phyloP scores from a whole-genome alignment of 441 rosid genomes.

The Dalechampia spathulata region DNA sequence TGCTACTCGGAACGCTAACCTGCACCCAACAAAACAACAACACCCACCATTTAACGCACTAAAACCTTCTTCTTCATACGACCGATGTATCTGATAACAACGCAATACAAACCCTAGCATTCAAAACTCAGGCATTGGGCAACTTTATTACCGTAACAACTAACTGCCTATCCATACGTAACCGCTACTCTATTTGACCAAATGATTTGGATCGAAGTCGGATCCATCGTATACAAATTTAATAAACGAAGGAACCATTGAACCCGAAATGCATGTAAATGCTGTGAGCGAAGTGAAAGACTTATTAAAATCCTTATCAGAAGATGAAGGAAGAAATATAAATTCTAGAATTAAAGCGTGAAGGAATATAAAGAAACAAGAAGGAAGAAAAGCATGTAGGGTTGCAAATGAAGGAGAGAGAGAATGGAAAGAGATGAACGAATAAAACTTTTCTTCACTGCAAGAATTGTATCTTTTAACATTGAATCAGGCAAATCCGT shows the following conservation, averaged over 20 bases:
- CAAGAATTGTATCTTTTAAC: background rate
- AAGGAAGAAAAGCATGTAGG: too few relatives aligned
- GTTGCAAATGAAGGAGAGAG: too few relatives aligned
- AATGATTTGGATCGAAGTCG: background rate
- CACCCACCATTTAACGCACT: background rate
- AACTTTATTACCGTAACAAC: background rate
- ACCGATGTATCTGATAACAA: background rate
- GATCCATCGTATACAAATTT: background rate
- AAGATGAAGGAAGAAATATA: too few relatives aligned
- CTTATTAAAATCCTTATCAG: too few relatives aligned
- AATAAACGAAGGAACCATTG: background rate
- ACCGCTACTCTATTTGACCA: background rate
- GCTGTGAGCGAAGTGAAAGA: too few relatives aligned
- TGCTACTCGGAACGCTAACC: conserved; percentile 87
- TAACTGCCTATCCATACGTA: background rate
- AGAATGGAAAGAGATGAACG: too few relatives aligned
- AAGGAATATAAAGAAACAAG: too few relatives aligned
- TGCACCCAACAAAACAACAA: conserved; percentile 20
- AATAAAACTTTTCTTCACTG: background rate
- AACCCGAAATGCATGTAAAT: too few relatives aligned
- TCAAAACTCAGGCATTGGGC: background rate
- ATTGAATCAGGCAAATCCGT: background rate
- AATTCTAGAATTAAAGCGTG: too few relatives aligned
- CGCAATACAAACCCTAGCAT: background rate
- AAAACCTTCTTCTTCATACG: background rate